Evolutionary conservation across 352 stramenopile genomes (phyloP), one percentile per base, ranked within the genome.

Genomic region (Aphanomyces invadans): DNA sequence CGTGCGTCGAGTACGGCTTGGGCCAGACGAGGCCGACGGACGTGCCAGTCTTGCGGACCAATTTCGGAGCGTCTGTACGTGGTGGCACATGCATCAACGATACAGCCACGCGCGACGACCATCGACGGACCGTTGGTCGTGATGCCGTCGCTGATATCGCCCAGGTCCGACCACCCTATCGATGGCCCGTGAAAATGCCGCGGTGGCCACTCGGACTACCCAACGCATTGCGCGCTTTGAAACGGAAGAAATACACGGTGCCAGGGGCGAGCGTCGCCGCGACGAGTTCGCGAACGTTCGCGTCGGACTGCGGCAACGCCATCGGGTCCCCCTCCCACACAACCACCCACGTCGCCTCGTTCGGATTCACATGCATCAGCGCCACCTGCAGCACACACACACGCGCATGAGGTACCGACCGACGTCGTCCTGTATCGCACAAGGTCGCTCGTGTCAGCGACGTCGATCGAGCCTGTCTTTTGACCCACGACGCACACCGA

Each of bases 171-270:
- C 79, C 79, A 87, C 25, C 49, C 49, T 57, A 25, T n/a, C 4
- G 21, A 52, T 9, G 7, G 23, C 9, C 17, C 17, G 17, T 45
- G 38, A 45, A 9, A n/a, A n/a, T n/a, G n/a, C n/a, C n/a, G n/a
- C n/a, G n/a, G n/a, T n/a, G n/a, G n/a, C n/a, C n/a, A n/a, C n/a
- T n/a, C n/a, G n/a, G n/a, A 33, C 15, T 57, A 11, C 77, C 79
- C 26, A 70, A 74, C 10, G 64, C 52, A 51, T 87, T 87, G 54
- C 44, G 71, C 15, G 73, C 77, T 51, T 80, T 79, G 2, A 73
- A 45, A 1, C 76, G 75, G 52, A 83, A 81, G 61, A 78, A 80
- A 36, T 87, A 87, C 5, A 85, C 69, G 3, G 73, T 71, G 2
- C 79, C 79, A 0, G 77, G 75, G 1, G 72, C 17, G 3, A 87